Evolutionary conservation across 768 basidiomycete species (phyloP).

Genomic region (Suillus spraguei): DNA sequence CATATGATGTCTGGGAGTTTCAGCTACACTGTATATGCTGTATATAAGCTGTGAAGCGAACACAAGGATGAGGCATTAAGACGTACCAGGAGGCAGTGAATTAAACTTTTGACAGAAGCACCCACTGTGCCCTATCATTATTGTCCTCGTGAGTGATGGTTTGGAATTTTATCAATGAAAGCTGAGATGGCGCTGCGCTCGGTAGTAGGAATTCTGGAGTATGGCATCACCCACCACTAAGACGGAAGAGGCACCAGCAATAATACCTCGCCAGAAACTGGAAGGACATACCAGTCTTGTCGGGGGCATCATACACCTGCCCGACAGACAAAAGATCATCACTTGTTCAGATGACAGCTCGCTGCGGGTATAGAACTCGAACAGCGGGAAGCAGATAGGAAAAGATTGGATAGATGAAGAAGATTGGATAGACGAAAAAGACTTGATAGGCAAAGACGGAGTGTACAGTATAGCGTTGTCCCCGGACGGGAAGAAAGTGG

Average conservation of each 20-base stretch:
- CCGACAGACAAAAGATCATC: background rate
- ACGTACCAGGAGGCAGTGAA: background rate
- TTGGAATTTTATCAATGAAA: background rate
- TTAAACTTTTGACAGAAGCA: background rate
- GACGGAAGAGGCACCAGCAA: too few species aligned
- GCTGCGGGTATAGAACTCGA: background rate
- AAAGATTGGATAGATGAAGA: background rate
- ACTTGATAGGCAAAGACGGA: background rate
- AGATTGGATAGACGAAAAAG: background rate
- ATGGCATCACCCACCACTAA: too few species aligned
- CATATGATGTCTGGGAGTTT: background rate
- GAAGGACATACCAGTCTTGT: too few species aligned
- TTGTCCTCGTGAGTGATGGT: background rate
- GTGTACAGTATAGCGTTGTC: background rate
- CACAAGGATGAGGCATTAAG: background rate
- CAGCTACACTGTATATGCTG: background rate
- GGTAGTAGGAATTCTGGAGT: too few species aligned
- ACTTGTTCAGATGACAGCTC: background rate
- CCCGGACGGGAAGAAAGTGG: slow-evolving; percentile 1
- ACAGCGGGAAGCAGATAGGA: background rate
- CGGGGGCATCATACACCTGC: too few species aligned
- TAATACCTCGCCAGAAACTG: too few species aligned
- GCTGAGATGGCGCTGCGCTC: background rate
- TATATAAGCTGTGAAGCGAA: background rate
- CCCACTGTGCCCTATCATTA: background rate